phyloP scores from a whole-genome alignment of 352 stramenopile species.

The Pythium rhizo-oryzae region DNA sequence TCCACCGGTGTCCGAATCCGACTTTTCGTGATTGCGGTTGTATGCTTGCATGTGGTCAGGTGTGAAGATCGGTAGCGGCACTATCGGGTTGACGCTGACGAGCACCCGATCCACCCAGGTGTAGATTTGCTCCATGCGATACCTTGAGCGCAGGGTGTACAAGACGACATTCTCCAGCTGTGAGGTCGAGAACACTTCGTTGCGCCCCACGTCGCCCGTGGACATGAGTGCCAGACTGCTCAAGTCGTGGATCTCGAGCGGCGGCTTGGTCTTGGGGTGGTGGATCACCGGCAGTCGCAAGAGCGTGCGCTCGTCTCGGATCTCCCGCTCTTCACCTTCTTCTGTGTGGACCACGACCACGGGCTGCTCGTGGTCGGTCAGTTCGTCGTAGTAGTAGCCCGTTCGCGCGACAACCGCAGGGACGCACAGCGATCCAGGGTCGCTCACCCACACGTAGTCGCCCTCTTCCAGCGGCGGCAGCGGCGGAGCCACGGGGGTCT shows the following conservation, averaged over 20 bases:
- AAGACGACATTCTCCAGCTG: conserved; percentile 78
- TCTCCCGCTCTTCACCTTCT: conserved; percentile 77
- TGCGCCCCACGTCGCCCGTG: conserved; percentile 55
- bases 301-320: conserved; percentile 56
- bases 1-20: conserved; percentile 51
- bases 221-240: conserved; percentile 69
- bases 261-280: conserved; percentile 64
- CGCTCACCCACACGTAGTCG: conserved; percentile 69
- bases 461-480: conserved; percentile 51
- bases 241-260: conserved; percentile 63
- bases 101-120: conserved; percentile 83
- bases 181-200: conserved; percentile 57
- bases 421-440: conserved; percentile 52
- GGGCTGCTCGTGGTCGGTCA: conserved; percentile 62
- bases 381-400: conserved; percentile 63
- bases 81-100: conserved; percentile 71
- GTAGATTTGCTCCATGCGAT: conserved; percentile 84
- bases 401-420: conserved; percentile 65
- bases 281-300: conserved; percentile 60
- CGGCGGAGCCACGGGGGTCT: conserved; percentile 2
- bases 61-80: conserved; percentile 79
- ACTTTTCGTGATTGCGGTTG: conserved; percentile 65
- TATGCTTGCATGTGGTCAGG: conserved; percentile 83
- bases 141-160: conserved; percentile 73
- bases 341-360: conserved; percentile 83